Evolutionary conservation across 2,329 filamentous ascomycete genomes (phyloP), one percentile per base, ranked within the genome.

Genomic region (Xylaria sp.): DNA sequence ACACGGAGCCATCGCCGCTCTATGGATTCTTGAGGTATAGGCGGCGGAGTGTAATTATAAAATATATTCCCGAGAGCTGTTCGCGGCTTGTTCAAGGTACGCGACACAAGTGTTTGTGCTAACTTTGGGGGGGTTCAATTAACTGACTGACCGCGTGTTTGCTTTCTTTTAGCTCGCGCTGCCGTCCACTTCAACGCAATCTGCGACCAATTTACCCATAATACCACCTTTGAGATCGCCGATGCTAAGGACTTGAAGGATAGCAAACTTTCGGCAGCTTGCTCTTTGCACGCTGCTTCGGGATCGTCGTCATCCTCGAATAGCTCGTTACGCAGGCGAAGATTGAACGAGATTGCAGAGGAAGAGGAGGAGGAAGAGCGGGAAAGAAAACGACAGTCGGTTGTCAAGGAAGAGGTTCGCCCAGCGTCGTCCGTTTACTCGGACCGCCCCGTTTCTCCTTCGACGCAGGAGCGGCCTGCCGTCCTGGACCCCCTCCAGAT

Each of bases 21-120:
- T 99, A 96, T 74, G 95, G 95, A 56, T 92, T 97, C 75, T 80
- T 99, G 70, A 89, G 92, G 71, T 98, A 97, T 77, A 85, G 94
- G 60, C 88, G 94, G 74, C 88, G 93, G 74, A 97, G 93, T 78
- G 91, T 98, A 51, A 80, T 99, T 63, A 86, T 99, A 76, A 97
- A 95, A 80, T 97, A 95, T 76, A 85, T 97, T 65, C 95, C 94
- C 1, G 92, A 96, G 63, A 92, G 89, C 63, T 94, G 94, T 68
- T 98, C 95, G 66, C 87, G 95, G 71, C 82, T 99, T 58, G 83
- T 99, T 57, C 92, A 97, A 91, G 95, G 95, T 97, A 78, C 70
- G 87, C 71, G 87, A 76, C 60, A 40, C 28, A 31, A 8, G 2
- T 25, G 15, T 40, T 37, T 4, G 6, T 25, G n/a, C 33, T 38